Evolutionary conservation across 176 grass and related monocot genomes (phyloP).

Genomic region (Metroxylon sagu): DNA sequence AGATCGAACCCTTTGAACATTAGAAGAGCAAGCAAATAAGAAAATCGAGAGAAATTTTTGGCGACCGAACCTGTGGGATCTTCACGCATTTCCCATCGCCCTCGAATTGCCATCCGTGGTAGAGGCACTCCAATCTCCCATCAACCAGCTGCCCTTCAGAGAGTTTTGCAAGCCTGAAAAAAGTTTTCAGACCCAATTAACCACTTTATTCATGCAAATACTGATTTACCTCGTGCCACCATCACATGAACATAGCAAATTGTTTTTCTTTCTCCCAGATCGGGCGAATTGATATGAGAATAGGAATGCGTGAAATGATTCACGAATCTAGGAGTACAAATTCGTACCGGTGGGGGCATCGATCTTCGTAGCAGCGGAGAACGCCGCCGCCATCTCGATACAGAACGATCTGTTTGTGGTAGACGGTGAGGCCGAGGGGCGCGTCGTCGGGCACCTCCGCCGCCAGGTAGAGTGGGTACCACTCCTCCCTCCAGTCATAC

Average conservation of each 20-base stretch:
- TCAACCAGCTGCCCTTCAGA: constrained; percentile 85
- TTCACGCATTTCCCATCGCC: constrained; percentile 87
- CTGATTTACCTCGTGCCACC: background rate
- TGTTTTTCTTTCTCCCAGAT: background rate
- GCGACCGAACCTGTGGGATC: constrained; percentile 49
- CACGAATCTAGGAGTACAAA: too few relatives aligned
- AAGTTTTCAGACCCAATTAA: too few relatives aligned
- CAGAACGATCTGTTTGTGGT: constrained; percentile 79
- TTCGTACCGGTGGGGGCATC: constrained; percentile 71
- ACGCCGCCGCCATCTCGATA: constrained; percentile 60
- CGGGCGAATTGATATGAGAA: too few relatives aligned
- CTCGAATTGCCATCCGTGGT: constrained; percentile 95
- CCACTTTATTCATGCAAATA: background rate
- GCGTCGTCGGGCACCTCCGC: constrained; percentile 70
- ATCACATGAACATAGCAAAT: constrained; percentile 7
- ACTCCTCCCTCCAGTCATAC: constrained; percentile 91
- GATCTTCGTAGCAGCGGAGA: constrained; percentile 79
- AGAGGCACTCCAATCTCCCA: constrained; percentile 81
- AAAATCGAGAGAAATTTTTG: too few relatives aligned
- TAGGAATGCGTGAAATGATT: too few relatives aligned
- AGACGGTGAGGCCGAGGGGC: constrained; percentile 71
- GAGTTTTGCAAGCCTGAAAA: constrained; percentile 66
- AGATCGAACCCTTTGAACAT: too few relatives aligned
- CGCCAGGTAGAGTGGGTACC: constrained; percentile 85
- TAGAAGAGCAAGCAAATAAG: too few relatives aligned